phyloP scores from a whole-genome alignment of 2,329 filamentous ascomycete genomes.

The Metarhizium anisopliae region DNA sequence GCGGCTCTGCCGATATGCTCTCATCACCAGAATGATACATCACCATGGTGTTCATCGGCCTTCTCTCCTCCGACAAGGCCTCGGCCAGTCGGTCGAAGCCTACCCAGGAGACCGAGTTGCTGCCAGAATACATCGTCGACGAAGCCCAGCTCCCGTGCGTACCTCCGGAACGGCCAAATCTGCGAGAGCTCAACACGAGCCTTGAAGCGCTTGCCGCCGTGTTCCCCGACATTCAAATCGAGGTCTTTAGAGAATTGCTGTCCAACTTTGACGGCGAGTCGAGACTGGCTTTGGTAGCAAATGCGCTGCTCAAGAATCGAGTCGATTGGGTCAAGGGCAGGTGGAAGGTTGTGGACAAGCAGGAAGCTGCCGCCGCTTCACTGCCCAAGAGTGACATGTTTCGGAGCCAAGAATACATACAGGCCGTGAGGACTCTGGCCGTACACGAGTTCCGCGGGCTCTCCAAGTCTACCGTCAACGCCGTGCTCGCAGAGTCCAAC shows the following conservation, averaged over 20 bases:
- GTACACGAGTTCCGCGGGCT: slow-evolving; percentile 70
- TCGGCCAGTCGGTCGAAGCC: slow-evolving; percentile 22
- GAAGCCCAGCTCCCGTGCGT: slow-evolving; percentile 42
- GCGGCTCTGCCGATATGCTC: neutral
- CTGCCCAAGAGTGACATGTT: slow-evolving; percentile 58
- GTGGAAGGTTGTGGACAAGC: slow-evolving; percentile 39
- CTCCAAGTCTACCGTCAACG: slow-evolving; percentile 64
- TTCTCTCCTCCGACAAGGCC: slow-evolving; percentile 34
- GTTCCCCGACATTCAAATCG: slow-evolving; percentile 73
- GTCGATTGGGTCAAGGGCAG: slow-evolving; percentile 63
- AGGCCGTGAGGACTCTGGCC: slow-evolving; percentile 58
- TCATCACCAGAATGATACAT: slow-evolving; percentile 23
- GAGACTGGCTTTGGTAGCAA: slow-evolving; percentile 66
- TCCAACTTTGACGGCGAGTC: slow-evolving; percentile 67
- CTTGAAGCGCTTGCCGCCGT: slow-evolving; percentile 61
- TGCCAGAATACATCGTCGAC: slow-evolving; percentile 43
- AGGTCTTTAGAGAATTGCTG: slow-evolving; percentile 78
- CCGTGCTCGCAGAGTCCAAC: slow-evolving; percentile 72
- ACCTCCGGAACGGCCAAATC: slow-evolving; percentile 47
- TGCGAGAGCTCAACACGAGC: slow-evolving; percentile 60
- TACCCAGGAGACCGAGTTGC: slow-evolving; percentile 18
- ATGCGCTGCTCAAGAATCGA: slow-evolving; percentile 65
- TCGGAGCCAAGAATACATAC: slow-evolving; percentile 56
- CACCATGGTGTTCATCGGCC: slow-evolving; percentile 40
- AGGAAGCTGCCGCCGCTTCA: slow-evolving; percentile 19